Percentiles rank a stretch among this genome's conserved stretches.
phyloP scores from a whole-genome alignment of 106 monocot genomes.

The Acanthochlamys bracteata region DNA sequence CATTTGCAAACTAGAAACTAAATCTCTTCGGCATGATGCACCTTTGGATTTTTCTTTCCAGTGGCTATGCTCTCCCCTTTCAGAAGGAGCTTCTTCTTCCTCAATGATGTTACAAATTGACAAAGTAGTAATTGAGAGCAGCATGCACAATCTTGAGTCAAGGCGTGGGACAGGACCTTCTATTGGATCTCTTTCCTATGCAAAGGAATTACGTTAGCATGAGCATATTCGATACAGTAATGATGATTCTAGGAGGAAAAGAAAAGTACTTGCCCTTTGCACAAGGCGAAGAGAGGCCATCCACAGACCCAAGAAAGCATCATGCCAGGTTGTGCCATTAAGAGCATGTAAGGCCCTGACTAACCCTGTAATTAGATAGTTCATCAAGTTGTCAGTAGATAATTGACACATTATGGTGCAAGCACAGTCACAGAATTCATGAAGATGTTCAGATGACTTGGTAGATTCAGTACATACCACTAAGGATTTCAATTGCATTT shows the following conservation, averaged over 20 bases:
- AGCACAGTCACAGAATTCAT: not conserved
- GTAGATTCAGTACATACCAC: constrained; percentile 29
- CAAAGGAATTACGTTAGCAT: not conserved
- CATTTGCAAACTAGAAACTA: constrained; percentile 61
- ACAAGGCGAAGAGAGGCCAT: constrained; percentile 92
- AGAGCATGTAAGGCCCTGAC: constrained; percentile 79
- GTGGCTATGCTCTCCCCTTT: constrained; percentile 17
- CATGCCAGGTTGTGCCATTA: constrained; percentile 81
- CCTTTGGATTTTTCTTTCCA: constrained; percentile 35
- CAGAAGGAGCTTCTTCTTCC: constrained; percentile 47
- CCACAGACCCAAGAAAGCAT: constrained; percentile 91
- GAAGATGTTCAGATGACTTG: not conserved
- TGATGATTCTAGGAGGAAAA: not conserved
- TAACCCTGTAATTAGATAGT: constrained; percentile 43
- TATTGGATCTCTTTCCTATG: constrained; percentile 87
- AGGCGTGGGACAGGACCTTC: constrained; percentile 92
- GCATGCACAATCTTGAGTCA: constrained; percentile 75
- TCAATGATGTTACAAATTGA: constrained; percentile 68
- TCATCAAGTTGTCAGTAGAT: not conserved
- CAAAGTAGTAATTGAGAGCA: constrained; percentile 74
- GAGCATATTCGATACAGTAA: not conserved
- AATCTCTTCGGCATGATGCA: constrained; percentile 44
- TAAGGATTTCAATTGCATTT: constrained; percentile 83
- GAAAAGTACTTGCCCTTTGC: constrained; percentile 57
- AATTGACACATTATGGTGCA: not conserved